Conservation (phyloP, 441 rosid genomes). For the Metrosideros polymorpha region DNA sequence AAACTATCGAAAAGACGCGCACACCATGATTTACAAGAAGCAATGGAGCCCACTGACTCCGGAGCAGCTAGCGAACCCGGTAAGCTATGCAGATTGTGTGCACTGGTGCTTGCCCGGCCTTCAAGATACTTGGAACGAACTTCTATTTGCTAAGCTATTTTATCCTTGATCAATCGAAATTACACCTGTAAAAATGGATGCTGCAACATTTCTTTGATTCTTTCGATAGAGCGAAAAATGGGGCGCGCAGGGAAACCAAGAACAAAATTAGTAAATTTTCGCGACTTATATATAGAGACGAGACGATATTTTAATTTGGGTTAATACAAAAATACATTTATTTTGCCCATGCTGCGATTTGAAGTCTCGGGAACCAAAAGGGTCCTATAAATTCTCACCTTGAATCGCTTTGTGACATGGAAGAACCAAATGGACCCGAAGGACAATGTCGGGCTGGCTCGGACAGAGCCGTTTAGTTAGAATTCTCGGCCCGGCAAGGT, state of each 20-base stretch:
- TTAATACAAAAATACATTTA: neutral
- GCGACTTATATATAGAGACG: neutral
- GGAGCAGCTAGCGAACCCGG: constrained; percentile 69
- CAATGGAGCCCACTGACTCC: constrained; percentile 76
- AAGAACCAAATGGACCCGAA: neutral
- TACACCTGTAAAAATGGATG: neutral
- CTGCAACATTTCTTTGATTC: neutral
- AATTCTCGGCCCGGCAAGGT: neutral
- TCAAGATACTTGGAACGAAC: constrained; percentile 94
- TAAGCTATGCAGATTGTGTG: constrained; percentile 82
- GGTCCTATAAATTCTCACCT: neutral
- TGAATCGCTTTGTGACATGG: neutral
- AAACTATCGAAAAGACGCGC: constrained; percentile 71
- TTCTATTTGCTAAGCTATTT: constrained; percentile 62
- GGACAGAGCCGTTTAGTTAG: neutral
- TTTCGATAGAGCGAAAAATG: neutral
- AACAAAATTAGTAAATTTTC: neutral
- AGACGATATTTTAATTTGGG: neutral
- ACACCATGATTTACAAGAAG: constrained; percentile 85
- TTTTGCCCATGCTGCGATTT: neutral
- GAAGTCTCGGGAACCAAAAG: neutral
- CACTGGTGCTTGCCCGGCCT: constrained; percentile 96
- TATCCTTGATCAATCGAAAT: constrained; percentile 30
- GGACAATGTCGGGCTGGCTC: neutral
- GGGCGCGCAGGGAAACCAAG: neutral